These are phyloP conservation scores for Monosporozyma unispora DNA, from an alignment of 805 yeast species.

Conservation along the genomic window DNA sequence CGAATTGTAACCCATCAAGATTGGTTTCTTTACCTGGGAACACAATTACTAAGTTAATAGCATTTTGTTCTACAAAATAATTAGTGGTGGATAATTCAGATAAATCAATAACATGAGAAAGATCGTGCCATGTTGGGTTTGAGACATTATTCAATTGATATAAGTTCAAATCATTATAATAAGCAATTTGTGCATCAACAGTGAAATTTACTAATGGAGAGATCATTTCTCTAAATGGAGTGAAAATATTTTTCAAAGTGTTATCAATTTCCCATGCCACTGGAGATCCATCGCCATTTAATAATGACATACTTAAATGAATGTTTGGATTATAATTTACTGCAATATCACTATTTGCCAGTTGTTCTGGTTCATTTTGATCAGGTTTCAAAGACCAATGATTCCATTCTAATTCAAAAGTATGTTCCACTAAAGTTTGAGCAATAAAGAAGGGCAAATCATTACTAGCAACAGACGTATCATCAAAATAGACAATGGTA, in stretches of 20 bases:
- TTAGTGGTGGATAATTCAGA: slow-evolving; percentile 57
- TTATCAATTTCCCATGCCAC: slow-evolving; percentile 65
- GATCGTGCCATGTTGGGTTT: slow-evolving; percentile 39
- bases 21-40: slow-evolving; percentile 24
- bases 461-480: slow-evolving; percentile 41
- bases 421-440: slow-evolving; percentile 40
- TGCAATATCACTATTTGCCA: slow-evolving; percentile 19
- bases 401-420: slow-evolving; percentile 34
- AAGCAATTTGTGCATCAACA: slow-evolving; percentile 69
- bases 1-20: slow-evolving; percentile 36
- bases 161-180: slow-evolving; percentile 37
- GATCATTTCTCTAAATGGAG: slow-evolving; percentile 47
- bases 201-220: slow-evolving; percentile 58
- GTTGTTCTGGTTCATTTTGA: slow-evolving; percentile 3
- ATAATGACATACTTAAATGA: slow-evolving; percentile 66
- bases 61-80: slow-evolving; percentile 51
- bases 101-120: slow-evolving; percentile 71
- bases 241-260: slow-evolving; percentile 41
- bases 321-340: slow-evolving; percentile 45
- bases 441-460: slow-evolving; percentile 56
- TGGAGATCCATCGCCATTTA: slow-evolving; percentile 60
- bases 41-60: slow-evolving; percentile 56
- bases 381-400: background rate
- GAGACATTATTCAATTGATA: slow-evolving; percentile 21
- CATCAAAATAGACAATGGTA: slow-evolving; percentile 28